A percentile compares a stretch with the other conserved stretches of the same genome.
Conservation (phyloP, 495 filamentous ascomycete genomes). For the Clavariopsis aquatica region DNA sequence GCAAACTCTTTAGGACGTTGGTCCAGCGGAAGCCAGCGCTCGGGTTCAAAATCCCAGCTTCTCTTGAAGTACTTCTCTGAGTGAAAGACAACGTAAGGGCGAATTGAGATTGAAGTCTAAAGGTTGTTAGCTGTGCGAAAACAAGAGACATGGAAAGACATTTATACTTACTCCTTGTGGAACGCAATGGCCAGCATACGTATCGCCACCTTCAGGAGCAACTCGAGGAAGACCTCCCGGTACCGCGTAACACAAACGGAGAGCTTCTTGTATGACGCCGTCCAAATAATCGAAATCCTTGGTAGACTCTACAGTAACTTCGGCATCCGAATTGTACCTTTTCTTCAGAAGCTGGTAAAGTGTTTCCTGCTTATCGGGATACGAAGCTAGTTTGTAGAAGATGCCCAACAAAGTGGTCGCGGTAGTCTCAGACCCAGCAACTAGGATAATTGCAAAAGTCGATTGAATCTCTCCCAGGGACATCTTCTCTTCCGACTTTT, state of each 20-base stretch:
- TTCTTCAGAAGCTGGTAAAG: constrained; percentile 24
- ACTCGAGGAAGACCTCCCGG: constrained; percentile 51
- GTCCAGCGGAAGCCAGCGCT: constrained; percentile 35
- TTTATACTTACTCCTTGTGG: constrained; percentile 43
- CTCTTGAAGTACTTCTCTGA: constrained; percentile 36
- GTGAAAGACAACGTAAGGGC: constrained; percentile 15
- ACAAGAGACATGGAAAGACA: neutral
- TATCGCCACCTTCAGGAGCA: constrained; percentile 48
- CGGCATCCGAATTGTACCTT: constrained; percentile 19
- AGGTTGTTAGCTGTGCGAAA: neutral
- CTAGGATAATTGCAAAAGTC: constrained; percentile 19
- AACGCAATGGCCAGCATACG: constrained; percentile 45
- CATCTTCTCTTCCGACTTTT: constrained; percentile 25
- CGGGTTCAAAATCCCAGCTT: constrained; percentile 36
- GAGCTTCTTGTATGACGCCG: constrained; percentile 53
- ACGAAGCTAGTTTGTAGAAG: constrained; percentile 20
- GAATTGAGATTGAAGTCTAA: constrained; percentile 14
- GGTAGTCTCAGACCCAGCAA: constrained; percentile 43
- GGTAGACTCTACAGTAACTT: constrained; percentile 40
- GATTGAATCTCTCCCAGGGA: constrained; percentile 25
- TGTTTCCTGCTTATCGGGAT: constrained; percentile 10
- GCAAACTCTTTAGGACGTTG: constrained; percentile 26
- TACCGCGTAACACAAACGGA: constrained; percentile 55
- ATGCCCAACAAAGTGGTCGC: constrained; percentile 37
- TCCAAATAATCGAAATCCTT: constrained; percentile 47